Percentiles rank a stretch among this genome's conserved stretches.
phyloP scores from a whole-genome alignment of 2,329 filamentous ascomycete genomes.

The Aspergillus ochraceus region DNA sequence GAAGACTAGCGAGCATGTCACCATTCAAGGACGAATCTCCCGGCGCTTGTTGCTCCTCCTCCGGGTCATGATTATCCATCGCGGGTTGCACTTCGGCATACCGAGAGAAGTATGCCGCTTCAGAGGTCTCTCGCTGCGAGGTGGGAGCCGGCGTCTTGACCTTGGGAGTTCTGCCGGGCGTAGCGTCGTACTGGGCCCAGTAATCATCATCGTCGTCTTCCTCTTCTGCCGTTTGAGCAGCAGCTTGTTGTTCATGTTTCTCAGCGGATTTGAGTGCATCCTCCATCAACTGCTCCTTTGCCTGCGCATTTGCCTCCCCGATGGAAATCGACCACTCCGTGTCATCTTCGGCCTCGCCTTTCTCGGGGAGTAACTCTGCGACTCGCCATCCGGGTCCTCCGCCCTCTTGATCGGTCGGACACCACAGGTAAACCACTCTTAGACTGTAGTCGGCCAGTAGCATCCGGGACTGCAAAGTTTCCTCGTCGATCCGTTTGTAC shows the following conservation, averaged over 20 bases:
- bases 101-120: conserved; percentile 61
- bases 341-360: conserved; percentile 50
- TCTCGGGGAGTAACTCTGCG: conserved; percentile 57
- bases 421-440: conserved; percentile 61
- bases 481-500: conserved; percentile 61
- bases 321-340: conserved; percentile 55
- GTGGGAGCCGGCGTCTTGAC: conserved; percentile 36
- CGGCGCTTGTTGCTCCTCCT: conserved; percentile 51
- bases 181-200: conserved; percentile 64
- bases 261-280: conserved; percentile 37
- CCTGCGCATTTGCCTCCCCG: conserved; percentile 54
- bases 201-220: conserved; percentile 63
- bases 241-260: conserved; percentile 18
- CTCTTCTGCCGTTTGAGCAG: conserved; percentile 21
- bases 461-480: conserved; percentile 60
- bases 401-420: conserved; percentile 56
- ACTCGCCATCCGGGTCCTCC: conserved; percentile 57
- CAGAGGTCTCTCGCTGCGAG: conserved; percentile 42
- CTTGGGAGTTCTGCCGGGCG: conserved; percentile 53
- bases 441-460: conserved; percentile 57
- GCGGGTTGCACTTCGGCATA: conserved; percentile 66
- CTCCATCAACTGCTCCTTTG: conserved; percentile 35
- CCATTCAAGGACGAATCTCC: conserved; percentile 57
- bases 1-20: conserved; percentile 45
- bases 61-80: conserved; percentile 62